phyloP scores from a whole-genome alignment of 768 basidiomycete species.

The Hericium coralloides region DNA sequence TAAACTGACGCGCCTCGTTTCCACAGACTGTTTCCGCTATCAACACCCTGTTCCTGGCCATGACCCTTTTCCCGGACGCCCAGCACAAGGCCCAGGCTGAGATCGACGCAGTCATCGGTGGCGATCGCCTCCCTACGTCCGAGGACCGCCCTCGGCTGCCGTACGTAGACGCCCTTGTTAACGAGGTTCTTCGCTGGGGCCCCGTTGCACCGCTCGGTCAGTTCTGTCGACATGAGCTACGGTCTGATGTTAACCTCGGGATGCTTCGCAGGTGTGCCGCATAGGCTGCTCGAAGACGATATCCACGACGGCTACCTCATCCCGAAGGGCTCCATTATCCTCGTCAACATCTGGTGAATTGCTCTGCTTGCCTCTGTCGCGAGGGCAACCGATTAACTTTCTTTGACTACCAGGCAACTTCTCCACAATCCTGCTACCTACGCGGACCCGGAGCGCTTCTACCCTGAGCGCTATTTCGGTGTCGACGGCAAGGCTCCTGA shows the following conservation, averaged over 20 bases:
- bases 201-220: not conserved
- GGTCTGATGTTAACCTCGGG: not conserved
- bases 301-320: not conserved
- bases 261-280: not conserved
- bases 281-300: not conserved
- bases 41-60: conserved; percentile 16
- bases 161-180: not conserved
- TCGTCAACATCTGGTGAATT: not conserved
- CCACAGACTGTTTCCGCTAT: conserved; percentile 15
- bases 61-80: conserved; percentile 18
- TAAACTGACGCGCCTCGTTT: not conserved
- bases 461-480: not conserved
- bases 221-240: not conserved
- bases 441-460: not conserved
- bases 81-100: conserved; percentile 20
- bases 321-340: not conserved
- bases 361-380: not conserved
- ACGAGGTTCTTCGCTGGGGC: conserved; percentile 1
- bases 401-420: not conserved
- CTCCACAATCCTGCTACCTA: not conserved
- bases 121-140: conserved; percentile 9
- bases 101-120: conserved; percentile 16
- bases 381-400: not conserved
- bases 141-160: conserved; percentile 8
- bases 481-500: not conserved